Base-by-base conservation (phyloP, 1,284 basidiomycete genomes). In the Cryptococcus jaspeensis region DNA sequence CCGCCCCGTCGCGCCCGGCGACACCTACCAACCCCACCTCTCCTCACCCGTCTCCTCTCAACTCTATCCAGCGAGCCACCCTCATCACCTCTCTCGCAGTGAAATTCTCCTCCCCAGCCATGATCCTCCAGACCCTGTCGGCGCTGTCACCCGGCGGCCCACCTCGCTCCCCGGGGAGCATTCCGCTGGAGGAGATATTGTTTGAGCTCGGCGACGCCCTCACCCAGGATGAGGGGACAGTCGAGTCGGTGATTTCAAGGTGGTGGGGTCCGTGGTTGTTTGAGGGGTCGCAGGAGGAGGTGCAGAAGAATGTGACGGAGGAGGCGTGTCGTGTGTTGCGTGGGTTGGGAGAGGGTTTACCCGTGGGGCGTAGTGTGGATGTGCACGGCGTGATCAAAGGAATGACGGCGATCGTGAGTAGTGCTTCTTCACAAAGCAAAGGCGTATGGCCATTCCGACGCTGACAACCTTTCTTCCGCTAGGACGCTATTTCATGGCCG, bases 401-500 rank as follows among this genome's bases (percentile, higher is more conserved):
- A 67, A 83, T 92, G 20, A 85, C 85, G n/a, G 80, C 85, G 9
- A 78, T 93, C 48, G 85, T 92, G 52, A 82, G 87, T 68, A 4
- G 15, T 39, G 6, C 47, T 28, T 25, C 25, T n/a, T 40, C 38
- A 2, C 2, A 23, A n/a, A 0, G 36, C 35, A 43, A n/a, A 36
- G 37, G 1, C 3, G 5, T 42, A 12, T 42, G 5, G 22, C 4
- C 40, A 22, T 42, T n/a, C 22, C 5, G 12, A 5, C 40, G n/a
- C 40, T n/a, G 28, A 35, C 18, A 46, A 16, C 44, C 5, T 13
- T 20, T 25, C 50, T 5, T 18, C 36, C 40, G 52, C 84, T 82
- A 84, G 70, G 80, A 81, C 38, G 79, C 81, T 39, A 77, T 93
- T 58, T 84, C 89, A 58, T 95, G 91, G 89, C 82, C 89, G 18